Evolutionary conservation across 169 alveolate species (phyloP), one percentile per base, ranked within the genome.

Genomic region (Plasmodium vinckei): DNA sequence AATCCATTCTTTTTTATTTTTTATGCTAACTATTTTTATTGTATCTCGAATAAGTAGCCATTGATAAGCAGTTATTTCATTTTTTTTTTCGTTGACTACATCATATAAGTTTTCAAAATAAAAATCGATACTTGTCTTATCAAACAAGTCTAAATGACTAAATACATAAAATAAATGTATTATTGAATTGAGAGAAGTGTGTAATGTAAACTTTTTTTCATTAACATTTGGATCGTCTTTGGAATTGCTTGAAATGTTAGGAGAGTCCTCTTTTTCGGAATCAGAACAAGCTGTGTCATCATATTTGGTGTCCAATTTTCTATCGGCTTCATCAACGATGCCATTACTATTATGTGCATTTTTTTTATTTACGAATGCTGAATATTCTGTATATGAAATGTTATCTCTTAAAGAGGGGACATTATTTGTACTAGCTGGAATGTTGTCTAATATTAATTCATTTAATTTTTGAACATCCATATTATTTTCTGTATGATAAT

Each of bases 11-110:
- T 13, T 39, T 64, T 70, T 56, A 25, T 57, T 77, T 49, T 82
- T 68, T 70, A 82, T 46, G 2, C 59, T 69, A 5, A 68, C 70
- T 19, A 82, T 53, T 15, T 82, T 67, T 21, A 82, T 33, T 23
- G 60, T 53, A 42, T 82, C 90, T 56, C 25, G 42, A 9, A 82
- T 82, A 46, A 82, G 67, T 46, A 82, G 27, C 90, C 90, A 82
- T 27, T 82, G 90, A 46, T 82, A 82, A 6, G 90, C 90, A 10
- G 90, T 82, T 33, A 82, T 82, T 82, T 82, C 84, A 13, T 27
- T 67, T 82, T 82, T 82, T 71, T 67, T 67, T 51, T 25, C 47
- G 27, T 82, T 53, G 12, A 82, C 71, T n/a, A 82, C 90, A 17
- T n/a, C 23, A 44, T 67, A 82, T 59, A 82, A 82, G 9, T 67